Base-by-base conservation (phyloP, 176 grass and related monocot species). In the Puccinellia tenuiflora region DNA sequence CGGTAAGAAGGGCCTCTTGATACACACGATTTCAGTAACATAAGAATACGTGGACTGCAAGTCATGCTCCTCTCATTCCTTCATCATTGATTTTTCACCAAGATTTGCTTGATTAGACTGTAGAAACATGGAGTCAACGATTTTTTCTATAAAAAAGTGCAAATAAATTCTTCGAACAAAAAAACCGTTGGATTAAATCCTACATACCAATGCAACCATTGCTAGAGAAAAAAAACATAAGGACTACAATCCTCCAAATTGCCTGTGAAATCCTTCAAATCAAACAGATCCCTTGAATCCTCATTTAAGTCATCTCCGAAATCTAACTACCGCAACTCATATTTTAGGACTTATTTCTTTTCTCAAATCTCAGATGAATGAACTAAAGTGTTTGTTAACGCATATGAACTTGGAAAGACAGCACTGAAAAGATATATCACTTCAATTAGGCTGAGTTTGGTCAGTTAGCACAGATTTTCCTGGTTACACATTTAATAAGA, bases 1-100 rank as follows among this genome's bases (percentile, higher is more conserved):
- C 80, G 79, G 90, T 92, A 70, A 81, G 18, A 3, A 47, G 3
- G 40, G 15, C 15, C 13, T 63, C 60, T 31, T 16, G 14, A 63
- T 7, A 31, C 60, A 31, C 54, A 25, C 9, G 3, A 57, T 57
- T 57, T 57, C 54, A 57, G 9, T 48, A 48, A 48, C 46, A 48
- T 1, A 17, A 48, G 46, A 16, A 17, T 16, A 16, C n/a, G n/a
- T 48, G 4, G 43, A 4, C 15, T 46, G 15, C 46, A 48, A 48
- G 15, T 17, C 46, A 16, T 17, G 51, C 21, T 8, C 52, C 52
- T 5, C 46, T 48, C 1, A 55, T 55, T 55, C 52, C 6, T 4
- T 4, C 54, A 56, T 56, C 1, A 26, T 24, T 26, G 12, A 61
- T 9, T 11, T 22, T 24, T 56, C 7, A n/a, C 20, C 52, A 17